These are phyloP conservation scores for Pseudogymnoascus sp. DNA, from an alignment of 2,329 filamentous ascomycete genomes.

Conservation along the genomic window DNA sequence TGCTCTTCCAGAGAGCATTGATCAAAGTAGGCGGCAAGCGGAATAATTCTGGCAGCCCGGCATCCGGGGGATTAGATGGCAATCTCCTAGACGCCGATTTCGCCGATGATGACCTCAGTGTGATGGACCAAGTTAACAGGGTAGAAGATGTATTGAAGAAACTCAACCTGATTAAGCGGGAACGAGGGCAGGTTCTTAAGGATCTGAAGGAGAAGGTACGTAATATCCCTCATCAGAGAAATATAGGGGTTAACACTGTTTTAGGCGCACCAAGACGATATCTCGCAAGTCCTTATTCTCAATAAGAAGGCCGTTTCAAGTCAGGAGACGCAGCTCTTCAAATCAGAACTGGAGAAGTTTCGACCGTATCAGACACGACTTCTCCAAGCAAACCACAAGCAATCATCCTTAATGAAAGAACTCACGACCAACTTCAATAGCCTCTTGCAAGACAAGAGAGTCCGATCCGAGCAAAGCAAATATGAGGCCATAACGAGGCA, in stretches of 20 bases:
- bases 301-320: slow-evolving; percentile 96
- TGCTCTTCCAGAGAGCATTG: slow-evolving; percentile 80
- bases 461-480: slow-evolving; percentile 87
- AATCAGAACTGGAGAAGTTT: slow-evolving; percentile 96
- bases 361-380: slow-evolving; percentile 84
- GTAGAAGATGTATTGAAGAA: slow-evolving; percentile 90
- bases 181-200: slow-evolving; percentile 84
- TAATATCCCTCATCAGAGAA: not conserved
- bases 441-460: slow-evolving; percentile 85
- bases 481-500: slow-evolving; percentile 85
- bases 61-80: slow-evolving; percentile 49
- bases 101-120: slow-evolving; percentile 67
- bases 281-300: slow-evolving; percentile 90
- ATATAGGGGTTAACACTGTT: slow-evolving; percentile 1
- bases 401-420: slow-evolving; percentile 89
- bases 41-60: slow-evolving; percentile 48
- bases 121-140: slow-evolving; percentile 78
- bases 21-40: slow-evolving; percentile 63
- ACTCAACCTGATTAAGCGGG: slow-evolving; percentile 83
- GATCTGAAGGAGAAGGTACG: slow-evolving; percentile 94
- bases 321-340: slow-evolving; percentile 86
- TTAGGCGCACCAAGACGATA: slow-evolving; percentile 91
- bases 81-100: slow-evolving; percentile 91
- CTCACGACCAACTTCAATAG: slow-evolving; percentile 79
- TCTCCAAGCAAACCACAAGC: slow-evolving; percentile 90